A percentile compares a stretch with the other conserved stretches of the same genome.
phyloP scores from a whole-genome alignment of 1,284 basidiomycete species.

The Apiotrichum gamsii region DNA sequence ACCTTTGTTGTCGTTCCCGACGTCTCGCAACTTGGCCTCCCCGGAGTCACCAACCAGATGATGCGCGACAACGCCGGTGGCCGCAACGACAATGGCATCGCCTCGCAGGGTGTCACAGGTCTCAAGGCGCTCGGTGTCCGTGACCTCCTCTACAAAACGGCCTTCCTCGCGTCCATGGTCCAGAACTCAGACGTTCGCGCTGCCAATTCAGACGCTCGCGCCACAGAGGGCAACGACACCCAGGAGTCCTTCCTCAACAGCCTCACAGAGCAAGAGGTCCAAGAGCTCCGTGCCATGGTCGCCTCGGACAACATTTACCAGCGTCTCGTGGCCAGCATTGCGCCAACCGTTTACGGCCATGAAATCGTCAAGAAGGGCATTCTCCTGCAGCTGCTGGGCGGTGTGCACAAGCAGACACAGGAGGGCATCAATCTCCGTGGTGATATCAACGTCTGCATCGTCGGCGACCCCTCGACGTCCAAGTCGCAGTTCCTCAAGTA shows the following conservation, averaged over 20 bases:
- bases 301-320: slow-evolving; percentile 89
- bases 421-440: slow-evolving; percentile 97
- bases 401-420: slow-evolving; percentile 92
- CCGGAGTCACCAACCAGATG: slow-evolving; percentile 89
- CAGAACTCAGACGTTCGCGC: slow-evolving; percentile 81
- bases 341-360: slow-evolving; percentile 96
- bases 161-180: slow-evolving; percentile 97
- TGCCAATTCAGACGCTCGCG: slow-evolving; percentile 70
- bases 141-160: slow-evolving; percentile 96
- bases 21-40: slow-evolving; percentile 90
- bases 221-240: slow-evolving; percentile 72
- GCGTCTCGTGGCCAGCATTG: slow-evolving; percentile 87
- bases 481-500: slow-evolving; percentile 99
- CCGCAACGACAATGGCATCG: slow-evolving; percentile 62
- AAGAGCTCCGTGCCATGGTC: slow-evolving; percentile 92
- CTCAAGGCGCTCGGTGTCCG: slow-evolving; percentile 90
- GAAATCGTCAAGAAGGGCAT: slow-evolving; percentile 99
- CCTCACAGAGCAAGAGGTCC: slow-evolving; percentile 87
- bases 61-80: slow-evolving; percentile 75
- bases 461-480: slow-evolving; percentile 93
- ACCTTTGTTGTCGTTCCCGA: slow-evolving; percentile 98
- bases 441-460: slow-evolving; percentile 97
- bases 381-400: slow-evolving; percentile 97
- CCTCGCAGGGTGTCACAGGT: slow-evolving; percentile 84
- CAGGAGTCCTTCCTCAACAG: slow-evolving; percentile 73